Evolutionary conservation across 768 basidiomycete species (phyloP), one percentile per base, ranked within the genome.

Genomic region (Termitomyces sp.): DNA sequence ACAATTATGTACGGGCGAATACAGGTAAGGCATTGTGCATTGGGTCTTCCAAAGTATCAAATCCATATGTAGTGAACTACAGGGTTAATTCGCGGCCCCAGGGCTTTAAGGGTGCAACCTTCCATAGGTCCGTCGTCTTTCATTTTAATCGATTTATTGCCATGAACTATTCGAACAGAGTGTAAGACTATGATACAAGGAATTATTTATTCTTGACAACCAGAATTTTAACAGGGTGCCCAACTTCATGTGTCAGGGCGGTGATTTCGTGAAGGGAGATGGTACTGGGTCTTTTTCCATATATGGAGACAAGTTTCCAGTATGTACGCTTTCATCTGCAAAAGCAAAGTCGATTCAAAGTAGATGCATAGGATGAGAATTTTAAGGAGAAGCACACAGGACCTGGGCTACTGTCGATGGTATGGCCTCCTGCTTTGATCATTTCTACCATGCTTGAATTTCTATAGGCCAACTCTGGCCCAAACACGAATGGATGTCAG

Each of bases 201-300:
- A 59, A 58, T 43, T 48, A 26, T 44, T 42, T 12, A 6, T 32
- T 36, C 40, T 56, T 51, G n/a, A 38, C 59, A 32, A 58, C 58
- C 61, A 68, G 52, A 63, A 30, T 24, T 49, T 18, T 18, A 47
- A 47, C 58, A 92, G 90, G 16, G 90, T 92, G 22, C 89, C 86
- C 6, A 91, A 91, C 65, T 99, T 98, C 74, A 98, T 99, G 94
- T 91, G 93, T 63, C 95, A 98, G 82, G 94, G 94, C 80, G 97
- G 97, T 0, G 97, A 99, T 69, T 99, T 98, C 63, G 64, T 95
- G 63, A 95, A 95, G 60, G 85, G 86, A 3, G 97, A 99, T 65
- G 97, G 97, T 36, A 98, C 96, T 1, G 97, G 97, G 1, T 85
- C 88, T 0, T 94, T 95, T 73, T 96, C 93, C n/a, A 92, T 99